Base-by-base conservation (phyloP, 2,329 filamentous ascomycete genomes). In the Ceratocystis eucalypticola region DNA sequence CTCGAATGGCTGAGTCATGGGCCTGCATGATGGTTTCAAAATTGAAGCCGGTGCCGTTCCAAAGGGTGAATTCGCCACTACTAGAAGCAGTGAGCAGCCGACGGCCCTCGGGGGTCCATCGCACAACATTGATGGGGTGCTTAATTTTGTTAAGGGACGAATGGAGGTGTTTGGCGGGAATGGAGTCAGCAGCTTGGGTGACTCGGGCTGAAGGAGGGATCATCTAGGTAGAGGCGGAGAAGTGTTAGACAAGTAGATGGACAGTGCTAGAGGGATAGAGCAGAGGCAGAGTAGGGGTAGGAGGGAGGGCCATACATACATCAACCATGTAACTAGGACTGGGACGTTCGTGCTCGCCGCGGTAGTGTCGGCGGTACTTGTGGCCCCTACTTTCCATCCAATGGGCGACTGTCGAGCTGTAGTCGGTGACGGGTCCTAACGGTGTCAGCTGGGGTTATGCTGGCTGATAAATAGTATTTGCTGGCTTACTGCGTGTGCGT, bases 1-100 rank as follows among this genome's bases (percentile, higher is more conserved):
- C 87, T 71, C 91, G 84, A 70, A 96, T 91, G 46, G 90, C 89
- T 66, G 87, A 86, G 76, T 96, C 93, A 75, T 97, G 93, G 48
- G 93, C 93, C 79, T 96, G 92, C 89, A 96, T 96, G 33, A 99
- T 96, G 2, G 94, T 97, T 78, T 99, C 94, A 72, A 99, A 99
- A 76, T 99, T 97, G 82, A 99, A 99, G 28, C 91, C 93, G 55
- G 93, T 97, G 69, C 94, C 94, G 74, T 99, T 99, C 94, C 94
- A 99, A 2, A 99, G 77, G 48, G 95, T 99, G 72, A 99, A 99
- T 75, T 99, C 94, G 73, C 94, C 94, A 74, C 93, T 97, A 70
- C 91, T 96, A 0, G 92, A 96, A 25, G 91, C 94, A 0, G 94
- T 97, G 74, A 99, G 81, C 66, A 99, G 79, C 70, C 94, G 83